Base-by-base conservation (phyloP, 352 stramenopile genomes). In the Phytophthora sp. region DNA sequence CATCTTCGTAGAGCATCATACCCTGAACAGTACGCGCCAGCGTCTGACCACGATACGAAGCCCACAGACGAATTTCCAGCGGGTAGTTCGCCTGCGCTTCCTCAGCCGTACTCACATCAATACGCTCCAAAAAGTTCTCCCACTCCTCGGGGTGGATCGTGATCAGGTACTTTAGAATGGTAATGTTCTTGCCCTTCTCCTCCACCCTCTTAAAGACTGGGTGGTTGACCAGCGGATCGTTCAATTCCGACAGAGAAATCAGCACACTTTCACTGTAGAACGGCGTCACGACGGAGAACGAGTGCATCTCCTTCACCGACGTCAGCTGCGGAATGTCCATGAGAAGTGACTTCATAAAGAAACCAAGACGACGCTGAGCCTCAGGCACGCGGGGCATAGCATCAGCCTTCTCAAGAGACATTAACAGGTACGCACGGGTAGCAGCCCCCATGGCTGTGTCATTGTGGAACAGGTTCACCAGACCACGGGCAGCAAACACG, bases 1-100 rank as follows among this genome's bases (percentile, higher is more conserved):
- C 83, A 61, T 91, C 83, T 69, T 91, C 82, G 57, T 93, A 93
- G 26, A 91, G 49, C 82, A 91, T 91, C 82, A 93, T 91, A 71
- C 85, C 85, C 54, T 90, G 82, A 3, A 91, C 82, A 16, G 85
- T 91, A 64, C 85, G 82, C 0, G 81, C 83, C 8, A 93, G 66
- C 13, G 85, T 93, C 51, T 93, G 85, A 47, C 82, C 82, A 71
- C 85, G 82, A 52, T 91, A 90, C 6, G 82, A 91, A 13, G 85
- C 85, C 85, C 85, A 93, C 18, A 91, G 56, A 56, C 82, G 80
- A 63, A 93, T 87, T 57, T 93, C 84, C 27, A 90, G 51, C 27
- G 84, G 84, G 45, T 80, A 88, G 33, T 90, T 81, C 2, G 61
- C 56, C 47, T 88, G 76, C 1, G 84, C 84, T 64, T 93, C 84